Conservation (phyloP, 129 eudicot genomes). For the Saposhnikovia divaricata region DNA sequence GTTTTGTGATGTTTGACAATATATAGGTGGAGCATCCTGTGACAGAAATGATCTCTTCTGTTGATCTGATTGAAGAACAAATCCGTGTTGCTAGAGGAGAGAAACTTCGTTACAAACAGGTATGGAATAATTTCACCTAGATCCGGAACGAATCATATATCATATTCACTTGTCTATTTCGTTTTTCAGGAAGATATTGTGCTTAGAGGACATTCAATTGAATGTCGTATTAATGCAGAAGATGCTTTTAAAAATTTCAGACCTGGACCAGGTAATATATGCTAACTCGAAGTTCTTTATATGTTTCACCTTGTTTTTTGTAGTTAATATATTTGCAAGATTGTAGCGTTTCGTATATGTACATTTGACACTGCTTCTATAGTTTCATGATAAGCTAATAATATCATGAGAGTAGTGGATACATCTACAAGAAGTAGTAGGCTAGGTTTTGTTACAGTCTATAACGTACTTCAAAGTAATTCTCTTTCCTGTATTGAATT, state of each 20-base stretch:
- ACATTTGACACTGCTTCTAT: not conserved
- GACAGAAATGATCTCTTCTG: constrained; percentile 97
- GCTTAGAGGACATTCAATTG: constrained; percentile 95
- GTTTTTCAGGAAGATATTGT: constrained; percentile 77
- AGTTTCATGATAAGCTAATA: not conserved
- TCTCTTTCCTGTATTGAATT: constrained; percentile 11
- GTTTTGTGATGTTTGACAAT: not conserved
- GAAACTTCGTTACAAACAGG: constrained; percentile 86
- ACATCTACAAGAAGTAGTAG: not conserved
- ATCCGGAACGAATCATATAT: not conserved
- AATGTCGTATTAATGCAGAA: constrained; percentile 98
- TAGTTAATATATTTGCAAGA: constrained; percentile 4
- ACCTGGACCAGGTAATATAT: constrained; percentile 85
- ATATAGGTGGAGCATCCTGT: constrained; percentile 98
- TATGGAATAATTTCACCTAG: constrained; percentile 15
- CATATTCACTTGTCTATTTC: constrained; percentile 16
- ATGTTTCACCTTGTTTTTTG: not conserved
- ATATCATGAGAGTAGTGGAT: not conserved
- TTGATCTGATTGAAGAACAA: constrained; percentile 97
- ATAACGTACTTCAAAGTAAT: not conserved
- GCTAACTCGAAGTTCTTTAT: not conserved
- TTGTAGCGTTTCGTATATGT: not conserved
- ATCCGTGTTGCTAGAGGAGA: constrained; percentile 97
- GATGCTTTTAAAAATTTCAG: constrained; percentile 98
- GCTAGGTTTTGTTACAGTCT: constrained; percentile 3